phyloP scores from a whole-genome alignment of 2,329 filamentous ascomycete genomes.

The Penicillium sp. region DNA sequence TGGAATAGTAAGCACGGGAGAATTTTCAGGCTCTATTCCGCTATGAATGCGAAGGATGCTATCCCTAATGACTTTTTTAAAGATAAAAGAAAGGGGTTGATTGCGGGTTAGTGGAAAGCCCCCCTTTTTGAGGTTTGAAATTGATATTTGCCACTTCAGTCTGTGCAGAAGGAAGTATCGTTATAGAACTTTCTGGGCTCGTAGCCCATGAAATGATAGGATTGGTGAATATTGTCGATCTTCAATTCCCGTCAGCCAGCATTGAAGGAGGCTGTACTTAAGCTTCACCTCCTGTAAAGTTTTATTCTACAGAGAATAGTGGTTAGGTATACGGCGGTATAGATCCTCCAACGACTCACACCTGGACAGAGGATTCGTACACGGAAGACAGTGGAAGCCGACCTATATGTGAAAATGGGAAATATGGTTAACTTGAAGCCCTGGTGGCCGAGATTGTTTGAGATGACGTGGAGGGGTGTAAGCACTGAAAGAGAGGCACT shows the following conservation, averaged over 20 bases:
- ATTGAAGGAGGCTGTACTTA: background rate
- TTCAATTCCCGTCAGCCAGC: background rate
- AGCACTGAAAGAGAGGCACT: background rate
- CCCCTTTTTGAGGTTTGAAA: background rate
- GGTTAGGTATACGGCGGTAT: background rate
- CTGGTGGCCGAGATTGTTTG: background rate
- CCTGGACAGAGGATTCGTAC: background rate
- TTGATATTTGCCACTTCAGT: background rate
- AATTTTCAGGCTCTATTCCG: background rate
- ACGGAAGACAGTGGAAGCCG: background rate
- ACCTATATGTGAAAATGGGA: background rate
- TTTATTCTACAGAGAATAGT: background rate
- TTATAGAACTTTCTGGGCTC: background rate
- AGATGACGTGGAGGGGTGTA: background rate
- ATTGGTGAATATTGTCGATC: background rate
- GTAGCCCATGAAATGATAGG: background rate
- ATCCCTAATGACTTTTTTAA: background rate
- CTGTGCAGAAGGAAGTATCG: background rate
- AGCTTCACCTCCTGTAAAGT: background rate
- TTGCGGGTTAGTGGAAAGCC: background rate
- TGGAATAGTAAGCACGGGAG: background rate
- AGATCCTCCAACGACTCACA: background rate
- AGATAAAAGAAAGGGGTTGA: background rate
- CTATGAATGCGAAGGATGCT: background rate
- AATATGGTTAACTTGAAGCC: background rate